Evolutionary conservation across 2,329 filamentous ascomycete species (phyloP), one percentile per base, ranked within the genome.

Genomic region (Aspergillus proliferans): DNA sequence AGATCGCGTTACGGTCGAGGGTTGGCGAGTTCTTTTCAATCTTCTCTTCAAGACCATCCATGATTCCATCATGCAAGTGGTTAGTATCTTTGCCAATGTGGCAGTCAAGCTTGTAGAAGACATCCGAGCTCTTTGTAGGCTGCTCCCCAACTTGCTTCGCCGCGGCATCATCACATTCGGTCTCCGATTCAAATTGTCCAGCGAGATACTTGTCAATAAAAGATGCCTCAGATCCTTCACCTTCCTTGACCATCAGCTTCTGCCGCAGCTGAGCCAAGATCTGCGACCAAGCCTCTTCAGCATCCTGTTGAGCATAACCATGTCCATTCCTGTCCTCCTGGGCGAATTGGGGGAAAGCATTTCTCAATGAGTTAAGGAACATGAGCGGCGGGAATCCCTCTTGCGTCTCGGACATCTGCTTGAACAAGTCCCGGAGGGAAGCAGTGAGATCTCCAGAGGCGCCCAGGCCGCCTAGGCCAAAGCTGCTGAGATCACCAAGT

Each of bases 251-350:
- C 64, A 83, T 85, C 45, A 97, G 73, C 65, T 88, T 92, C 61
- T 87, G 81, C 53, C 86, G 83, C 34, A 98, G 74, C 63, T 92
- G 87, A 41, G 86, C 83, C 5, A 98, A 74, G 53, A 98, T 94
- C 66, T 97, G 92, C 18, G 92, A 93, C 90, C 92, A 98, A 43
- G 92, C 93, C 70, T 98, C 93, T 70, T 98, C 93, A 1, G 93
- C 93, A 73, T 98, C 93, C 71, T 98, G 93, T 71, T 98, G 93
- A n/a, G 93, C 91, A 64, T 86, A 97, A 6, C 88, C 90, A 50
- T 85, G 78, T 19, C 88, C 87, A 28, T 85, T 85, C 67, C 88
- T 91, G 48, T 89, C 83, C 62, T 83, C 86, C 72, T 98, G 90
- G 9, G 89, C 90, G 65, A 98, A 98, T 65, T 97, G 93, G 8